Evolutionary conservation across 805 yeast genomes (phyloP).

Genomic region (Lipomyces anomalus): DNA sequence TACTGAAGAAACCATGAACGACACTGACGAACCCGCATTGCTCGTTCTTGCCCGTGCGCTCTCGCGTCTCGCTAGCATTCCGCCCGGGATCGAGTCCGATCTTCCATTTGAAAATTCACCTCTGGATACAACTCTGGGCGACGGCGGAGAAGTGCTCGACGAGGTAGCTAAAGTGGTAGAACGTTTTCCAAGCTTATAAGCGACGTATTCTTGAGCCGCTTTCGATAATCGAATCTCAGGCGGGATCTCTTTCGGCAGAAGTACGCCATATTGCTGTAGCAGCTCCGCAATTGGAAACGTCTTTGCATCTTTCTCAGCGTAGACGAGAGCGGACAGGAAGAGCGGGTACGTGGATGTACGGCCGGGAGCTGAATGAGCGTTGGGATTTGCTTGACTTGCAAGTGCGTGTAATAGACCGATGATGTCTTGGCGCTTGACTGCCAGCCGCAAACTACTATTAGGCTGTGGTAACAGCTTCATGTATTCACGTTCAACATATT

Average conservation of each 20-base stretch:
- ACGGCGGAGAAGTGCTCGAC: too few relatives aligned
- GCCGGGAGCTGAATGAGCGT: constrained; percentile 19
- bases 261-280: constrained; percentile 36
- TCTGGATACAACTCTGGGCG: too few relatives aligned
- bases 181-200: too few relatives aligned
- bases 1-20: too few relatives aligned
- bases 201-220: constrained; percentile 10
- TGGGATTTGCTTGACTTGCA: constrained; percentile 38
- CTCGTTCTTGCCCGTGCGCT: too few relatives aligned
- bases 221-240: constrained; percentile 8
- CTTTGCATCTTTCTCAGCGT: constrained; percentile 27
- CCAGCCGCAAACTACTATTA: constrained; percentile 32
- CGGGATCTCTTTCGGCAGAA: constrained; percentile 25
- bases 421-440: constrained; percentile 33
- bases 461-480: constrained; percentile 32
- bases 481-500: constrained; percentile 55
- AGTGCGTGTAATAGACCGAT: constrained; percentile 32
- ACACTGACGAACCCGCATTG: too few relatives aligned
- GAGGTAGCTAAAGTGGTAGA: too few relatives aligned
- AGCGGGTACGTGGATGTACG: constrained; percentile 27
- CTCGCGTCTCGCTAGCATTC: too few relatives aligned
- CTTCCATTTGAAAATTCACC: too few relatives aligned
- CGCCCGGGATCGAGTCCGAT: too few relatives aligned
- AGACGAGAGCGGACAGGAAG: constrained; percentile 32
- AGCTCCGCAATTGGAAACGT: constrained; percentile 37